phyloP scores from a whole-genome alignment of 208 protist genomes.

The Crithidia mellificae region DNA sequence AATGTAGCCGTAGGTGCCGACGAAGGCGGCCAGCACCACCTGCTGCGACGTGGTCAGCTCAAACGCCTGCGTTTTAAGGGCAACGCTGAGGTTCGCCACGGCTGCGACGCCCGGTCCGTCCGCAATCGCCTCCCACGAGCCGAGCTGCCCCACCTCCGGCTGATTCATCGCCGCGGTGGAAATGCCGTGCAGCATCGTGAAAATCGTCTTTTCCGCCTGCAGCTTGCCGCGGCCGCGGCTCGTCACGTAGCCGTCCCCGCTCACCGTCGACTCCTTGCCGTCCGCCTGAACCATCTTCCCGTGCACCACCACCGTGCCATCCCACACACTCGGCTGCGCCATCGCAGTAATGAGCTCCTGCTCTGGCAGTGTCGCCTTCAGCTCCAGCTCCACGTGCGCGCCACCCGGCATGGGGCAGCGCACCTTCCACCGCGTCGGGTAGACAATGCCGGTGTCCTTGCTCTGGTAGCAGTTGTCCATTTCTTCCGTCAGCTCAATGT shows the following conservation, averaged over 20 bases:
- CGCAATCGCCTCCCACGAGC: constrained; percentile 42
- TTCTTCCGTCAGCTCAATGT: constrained; percentile 24
- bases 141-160: constrained; percentile 24
- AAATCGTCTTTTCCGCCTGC: constrained; percentile 19
- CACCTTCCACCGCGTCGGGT: constrained; percentile 41
- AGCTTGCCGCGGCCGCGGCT: constrained; percentile 35
- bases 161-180: constrained; percentile 29
- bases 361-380: constrained; percentile 41
- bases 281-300: constrained; percentile 37
- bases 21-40: constrained; percentile 42
- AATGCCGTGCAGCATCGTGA: constrained; percentile 38
- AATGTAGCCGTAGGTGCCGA: constrained; percentile 60
- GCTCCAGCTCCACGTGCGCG: constrained; percentile 26
- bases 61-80: constrained; percentile 38
- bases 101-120: constrained; percentile 41
- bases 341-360: constrained; percentile 59
- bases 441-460: constrained; percentile 46
- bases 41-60: constrained; percentile 41
- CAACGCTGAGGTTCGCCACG: constrained; percentile 26
- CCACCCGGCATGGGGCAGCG: constrained; percentile 34
- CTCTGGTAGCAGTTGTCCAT: constrained; percentile 39
- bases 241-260: constrained; percentile 53
- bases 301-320: constrained; percentile 45
- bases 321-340: constrained; percentile 54
- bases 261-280: constrained; percentile 35